Conservation (phyloP, 352 stramenopile genomes). For the Lagenidium sp. region DNA sequence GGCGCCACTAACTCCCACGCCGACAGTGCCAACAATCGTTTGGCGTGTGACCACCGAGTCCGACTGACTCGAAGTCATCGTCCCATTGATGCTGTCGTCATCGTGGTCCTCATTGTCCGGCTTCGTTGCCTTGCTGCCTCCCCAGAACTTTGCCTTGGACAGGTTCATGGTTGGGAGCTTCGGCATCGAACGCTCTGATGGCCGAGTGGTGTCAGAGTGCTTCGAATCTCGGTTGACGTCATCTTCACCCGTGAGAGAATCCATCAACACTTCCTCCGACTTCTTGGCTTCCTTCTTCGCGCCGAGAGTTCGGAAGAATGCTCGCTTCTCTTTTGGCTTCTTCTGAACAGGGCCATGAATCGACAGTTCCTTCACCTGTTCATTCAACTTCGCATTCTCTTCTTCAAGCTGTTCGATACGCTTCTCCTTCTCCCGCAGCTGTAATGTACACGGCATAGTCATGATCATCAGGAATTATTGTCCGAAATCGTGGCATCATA, state of each 20-base stretch:
- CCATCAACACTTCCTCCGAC: constrained; percentile 43
- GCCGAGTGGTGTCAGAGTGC: constrained; percentile 25
- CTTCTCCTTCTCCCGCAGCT: constrained; percentile 57
- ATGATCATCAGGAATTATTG: too few relatives aligned
- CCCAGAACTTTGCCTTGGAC: constrained; percentile 69
- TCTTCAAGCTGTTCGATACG: constrained; percentile 52
- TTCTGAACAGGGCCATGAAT: constrained; percentile 35
- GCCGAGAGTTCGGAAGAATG: constrained; percentile 76
- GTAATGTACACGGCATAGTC: too few relatives aligned
- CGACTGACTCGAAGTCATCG: constrained; percentile 28
- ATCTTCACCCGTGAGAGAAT: constrained; percentile 74
- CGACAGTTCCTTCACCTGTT: constrained; percentile 31
- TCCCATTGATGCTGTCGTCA: constrained; percentile 23
- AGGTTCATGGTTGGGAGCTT: constrained; percentile 55
- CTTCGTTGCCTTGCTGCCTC: constrained; percentile 33
- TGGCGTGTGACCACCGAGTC: constrained; percentile 48
- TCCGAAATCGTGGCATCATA: too few relatives aligned
- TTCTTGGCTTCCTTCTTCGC: constrained; percentile 75
- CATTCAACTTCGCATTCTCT: constrained; percentile 70
- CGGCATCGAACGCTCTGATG: constrained; percentile 52
- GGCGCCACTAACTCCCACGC: constrained; percentile 52
- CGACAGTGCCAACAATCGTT: constrained; percentile 73
- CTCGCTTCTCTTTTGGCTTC: constrained; percentile 56
- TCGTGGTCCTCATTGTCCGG: constrained; percentile 33
- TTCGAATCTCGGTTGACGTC: constrained; percentile 52